Conservation (phyloP, 73 alveolate species). For the Paramecium sexaurelia region DNA sequence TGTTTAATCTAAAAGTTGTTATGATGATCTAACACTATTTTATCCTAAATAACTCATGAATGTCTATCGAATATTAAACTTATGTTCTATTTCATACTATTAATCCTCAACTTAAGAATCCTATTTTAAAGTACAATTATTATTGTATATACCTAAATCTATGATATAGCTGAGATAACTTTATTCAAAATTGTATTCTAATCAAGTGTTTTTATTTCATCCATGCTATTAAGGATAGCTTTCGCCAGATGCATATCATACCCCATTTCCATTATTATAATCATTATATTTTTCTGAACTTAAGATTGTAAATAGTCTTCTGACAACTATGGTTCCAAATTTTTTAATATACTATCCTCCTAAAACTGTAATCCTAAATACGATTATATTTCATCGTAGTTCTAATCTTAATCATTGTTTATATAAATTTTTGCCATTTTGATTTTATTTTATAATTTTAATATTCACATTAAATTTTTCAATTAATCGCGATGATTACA, state of each 20-base stretch:
- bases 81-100: not conserved
- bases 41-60: constrained; percentile 5
- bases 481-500: too few relatives aligned
- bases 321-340: too few relatives aligned
- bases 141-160: not conserved
- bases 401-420: not conserved
- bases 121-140: not conserved
- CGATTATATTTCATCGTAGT: too few relatives aligned
- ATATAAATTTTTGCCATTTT: not conserved
- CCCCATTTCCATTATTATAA: not conserved
- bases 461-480: not conserved
- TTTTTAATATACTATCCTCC: too few relatives aligned
- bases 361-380: too few relatives aligned
- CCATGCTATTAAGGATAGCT: not conserved
- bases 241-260: not conserved
- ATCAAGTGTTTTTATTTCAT: not conserved
- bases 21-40: not conserved
- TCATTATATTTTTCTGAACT: not conserved
- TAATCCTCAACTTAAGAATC: too few relatives aligned
- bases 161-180: not conserved
- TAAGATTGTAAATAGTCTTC: not conserved
- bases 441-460: not conserved
- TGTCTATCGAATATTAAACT: too few relatives aligned
- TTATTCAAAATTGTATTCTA: not conserved
- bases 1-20: not conserved